Evolutionary conservation across 106 monocot genomes (phyloP), one percentile per base, ranked within the genome.

Genomic region (Posidonia australis): DNA sequence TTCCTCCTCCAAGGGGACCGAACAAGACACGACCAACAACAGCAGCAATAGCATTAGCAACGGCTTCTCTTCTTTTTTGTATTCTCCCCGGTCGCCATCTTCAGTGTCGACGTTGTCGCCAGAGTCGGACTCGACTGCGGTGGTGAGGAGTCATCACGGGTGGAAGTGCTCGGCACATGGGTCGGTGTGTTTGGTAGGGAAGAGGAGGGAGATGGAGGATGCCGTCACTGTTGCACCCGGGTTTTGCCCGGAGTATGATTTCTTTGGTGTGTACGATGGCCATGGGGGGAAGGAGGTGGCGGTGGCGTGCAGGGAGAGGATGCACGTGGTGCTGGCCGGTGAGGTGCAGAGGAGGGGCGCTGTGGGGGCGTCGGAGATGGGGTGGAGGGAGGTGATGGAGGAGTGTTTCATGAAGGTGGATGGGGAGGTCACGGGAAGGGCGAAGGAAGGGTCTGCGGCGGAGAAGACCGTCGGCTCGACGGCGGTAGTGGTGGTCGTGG

Each of bases 231-330:
- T 76, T 44, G 55, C 77, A 25, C 42, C 44, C 14, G 49, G 26
- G 6, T 44, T 19, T 13, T 28, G 2, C 25, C 48, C 69, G 31
- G 62, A 19, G 30, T 76, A 78, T 69, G 82, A 77, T 32, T 89
- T 89, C 79, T 89, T 79, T 59, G 89, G 59, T 13, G 84, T 85
- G 26, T 89, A 75, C 72, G 89, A 89, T 60, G 89, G 89, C 13
- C 89, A 89, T 59, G 82, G 84, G 9, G 84, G 84, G 42, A 51
- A 66, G 51, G 42, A 32, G 18, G 88, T 89, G 68, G 81, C 88
- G 30, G 28, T 69, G 55, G 64, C 67, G n/a, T 85, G 89, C 69
- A 46, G 67, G 69, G 84, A 84, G 16, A 45, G 82, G 72, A 67
- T 89, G 74, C 89, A 84, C 66, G 71, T 82, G 53, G 72, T 89